Conservation (phyloP, 768 basidiomycete genomes). For the Lactarius hatsudake region DNA sequence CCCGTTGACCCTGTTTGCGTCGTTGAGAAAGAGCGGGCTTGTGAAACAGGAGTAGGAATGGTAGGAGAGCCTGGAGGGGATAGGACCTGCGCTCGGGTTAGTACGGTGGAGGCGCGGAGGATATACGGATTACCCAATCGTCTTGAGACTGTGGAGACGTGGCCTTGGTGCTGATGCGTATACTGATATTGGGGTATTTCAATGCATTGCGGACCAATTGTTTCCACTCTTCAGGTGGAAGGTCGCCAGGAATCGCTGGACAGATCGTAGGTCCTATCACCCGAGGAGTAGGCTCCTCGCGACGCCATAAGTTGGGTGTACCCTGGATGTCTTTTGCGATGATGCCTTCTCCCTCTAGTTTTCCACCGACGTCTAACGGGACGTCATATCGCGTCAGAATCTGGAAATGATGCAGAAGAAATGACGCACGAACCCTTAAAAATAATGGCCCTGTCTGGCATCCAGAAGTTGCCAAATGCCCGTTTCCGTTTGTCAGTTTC, state of each 20-base stretch:
- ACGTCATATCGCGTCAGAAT: not conserved
- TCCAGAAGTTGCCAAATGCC: conserved; percentile 16
- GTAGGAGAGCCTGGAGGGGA: not conserved
- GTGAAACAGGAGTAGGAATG: not conserved
- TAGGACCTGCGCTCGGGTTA: not conserved
- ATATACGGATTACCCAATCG: not conserved
- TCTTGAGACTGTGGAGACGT: not conserved
- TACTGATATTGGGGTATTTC: not conserved
- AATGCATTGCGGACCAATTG: not conserved
- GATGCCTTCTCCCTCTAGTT: conserved; percentile 15
- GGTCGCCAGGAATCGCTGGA: not conserved
- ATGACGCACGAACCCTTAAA: conserved; percentile 8
- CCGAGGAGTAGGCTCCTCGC: not conserved
- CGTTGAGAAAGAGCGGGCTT: not conserved
- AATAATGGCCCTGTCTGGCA: conserved; percentile 1
- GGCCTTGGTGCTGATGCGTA: not conserved
- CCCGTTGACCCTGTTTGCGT: not conserved
- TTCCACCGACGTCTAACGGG: conserved; percentile 6
- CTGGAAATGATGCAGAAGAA: not conserved
- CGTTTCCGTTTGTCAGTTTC: not conserved
- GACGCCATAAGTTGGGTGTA: conserved; percentile 1
- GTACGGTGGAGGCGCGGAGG: not conserved
- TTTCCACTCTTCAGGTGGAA: conserved; percentile 8
- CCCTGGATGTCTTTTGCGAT: not conserved
- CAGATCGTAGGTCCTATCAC: not conserved